Base-by-base conservation (phyloP, 805 yeast genomes). In the Ogataea allantospora region DNA sequence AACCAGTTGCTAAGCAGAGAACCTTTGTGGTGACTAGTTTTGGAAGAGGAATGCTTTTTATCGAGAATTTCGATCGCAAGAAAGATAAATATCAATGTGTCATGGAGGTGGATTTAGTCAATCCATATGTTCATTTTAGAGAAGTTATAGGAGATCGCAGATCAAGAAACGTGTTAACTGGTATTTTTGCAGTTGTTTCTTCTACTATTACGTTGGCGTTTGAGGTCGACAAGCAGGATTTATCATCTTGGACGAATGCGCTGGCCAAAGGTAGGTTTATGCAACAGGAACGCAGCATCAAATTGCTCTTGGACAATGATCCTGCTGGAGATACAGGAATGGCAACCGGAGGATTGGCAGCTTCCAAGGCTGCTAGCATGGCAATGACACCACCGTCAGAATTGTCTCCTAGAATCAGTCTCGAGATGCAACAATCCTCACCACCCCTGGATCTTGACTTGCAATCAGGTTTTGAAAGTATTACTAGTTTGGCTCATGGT, bases 11-110 rank as follows among this genome's bases (percentile, higher is more conserved):
- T 58, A 67, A 52, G 38, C 65, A 68, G 7, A 71, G 85, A 45
- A 70, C 80, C 1, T 49, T 81, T 42, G 47, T 83, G 10, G 63
- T 81, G 0, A 83, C 89, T 2, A 67, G 77, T 1, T 71, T 71
- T 53, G 91, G 88, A 1, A 65, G 89, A 32, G 77, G 75, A 1
- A 57, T 84, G 42, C 53, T 83, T 1, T 76, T 83, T 43, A 60
- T 71, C 21, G 65, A 60, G 27, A 72, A 65, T 38, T 51, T 50
- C 24, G 59, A 55, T 15, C 39, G 61, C 8, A 60, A 57, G 7
- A 60, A 63, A 14, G 65, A 62, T 6, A 67, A 66, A 23, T 68
- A 72, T 50, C 73, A 73, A 40, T 52, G 80, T 29, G 63, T 70
- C 12, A 65, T 71, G 12, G 88, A 81, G 40, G 67, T 84, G 23